Evolutionary conservation across 352 stramenopile genomes (phyloP).

Genomic region (Globisporangium takayamanum): DNA sequence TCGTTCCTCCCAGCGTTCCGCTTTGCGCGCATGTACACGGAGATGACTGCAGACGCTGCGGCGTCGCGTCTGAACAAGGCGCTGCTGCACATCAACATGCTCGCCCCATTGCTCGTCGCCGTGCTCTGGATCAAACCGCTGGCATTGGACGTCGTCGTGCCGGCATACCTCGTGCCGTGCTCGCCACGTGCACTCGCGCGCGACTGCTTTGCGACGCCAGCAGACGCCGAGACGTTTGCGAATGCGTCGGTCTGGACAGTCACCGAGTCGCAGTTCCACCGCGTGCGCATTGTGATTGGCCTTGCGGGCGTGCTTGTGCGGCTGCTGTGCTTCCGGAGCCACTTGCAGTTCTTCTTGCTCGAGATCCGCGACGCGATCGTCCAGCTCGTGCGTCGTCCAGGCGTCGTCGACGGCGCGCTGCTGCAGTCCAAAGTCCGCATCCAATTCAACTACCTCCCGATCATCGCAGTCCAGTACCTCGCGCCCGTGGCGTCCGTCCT

Average conservation of each 20-base stretch:
- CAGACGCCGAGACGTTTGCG: slow-evolving; percentile 20
- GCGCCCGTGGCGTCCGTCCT: slow-evolving; percentile 40
- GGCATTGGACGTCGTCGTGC: slow-evolving; percentile 38
- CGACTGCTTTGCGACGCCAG: slow-evolving; percentile 42
- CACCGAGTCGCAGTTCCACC: slow-evolving; percentile 49
- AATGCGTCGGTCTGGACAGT: slow-evolving; percentile 17
- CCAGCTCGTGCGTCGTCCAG: slow-evolving; percentile 39
- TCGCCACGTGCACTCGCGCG: slow-evolving; percentile 30
- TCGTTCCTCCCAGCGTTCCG: slow-evolving; percentile 66
- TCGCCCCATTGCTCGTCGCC: slow-evolving; percentile 48
- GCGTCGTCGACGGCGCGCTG: slow-evolving; percentile 46
- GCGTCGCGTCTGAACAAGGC: slow-evolving; percentile 26
- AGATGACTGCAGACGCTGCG: slow-evolving; percentile 47
- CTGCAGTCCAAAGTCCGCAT: slow-evolving; percentile 67
- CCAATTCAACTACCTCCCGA: slow-evolving; percentile 78
- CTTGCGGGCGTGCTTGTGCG: slow-evolving; percentile 39
- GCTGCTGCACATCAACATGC: slow-evolving; percentile 66
- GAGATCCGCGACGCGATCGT: slow-evolving; percentile 68
- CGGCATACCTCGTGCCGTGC: slow-evolving; percentile 39
- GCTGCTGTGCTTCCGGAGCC: slow-evolving; percentile 45
- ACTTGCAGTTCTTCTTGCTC: slow-evolving; percentile 75
- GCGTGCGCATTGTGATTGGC: slow-evolving; percentile 45
- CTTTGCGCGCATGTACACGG: slow-evolving; percentile 75
- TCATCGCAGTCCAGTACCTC: slow-evolving; percentile 78
- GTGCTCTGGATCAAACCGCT: slow-evolving; percentile 55